Percentiles rank a stretch among this genome's conserved stretches.
Conservation (phyloP, 768 basidiomycete genomes). For the Lactarius quietus region DNA sequence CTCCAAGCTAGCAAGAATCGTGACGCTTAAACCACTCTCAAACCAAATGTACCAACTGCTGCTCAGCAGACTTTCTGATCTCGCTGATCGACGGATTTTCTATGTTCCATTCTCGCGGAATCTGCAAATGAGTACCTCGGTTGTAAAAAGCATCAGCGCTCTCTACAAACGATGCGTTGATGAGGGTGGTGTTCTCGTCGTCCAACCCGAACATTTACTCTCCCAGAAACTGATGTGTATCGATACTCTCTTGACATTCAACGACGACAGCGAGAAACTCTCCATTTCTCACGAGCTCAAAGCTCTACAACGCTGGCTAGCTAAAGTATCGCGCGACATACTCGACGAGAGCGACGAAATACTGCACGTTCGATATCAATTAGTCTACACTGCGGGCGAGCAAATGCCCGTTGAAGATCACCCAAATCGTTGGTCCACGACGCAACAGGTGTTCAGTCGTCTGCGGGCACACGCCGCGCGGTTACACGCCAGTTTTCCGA, state of each 20-base stretch:
- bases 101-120: constrained; percentile 49
- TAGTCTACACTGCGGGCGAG: constrained; percentile 44
- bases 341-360: constrained; percentile 33
- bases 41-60: constrained; percentile 49
- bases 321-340: constrained; percentile 12
- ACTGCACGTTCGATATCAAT: constrained; percentile 44
- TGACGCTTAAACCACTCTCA: constrained; percentile 46
- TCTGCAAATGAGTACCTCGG: constrained; percentile 27
- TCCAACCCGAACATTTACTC: constrained; percentile 52
- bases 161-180: constrained; percentile 40
- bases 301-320: neutral
- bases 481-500: neutral
- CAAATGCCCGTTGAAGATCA: constrained; percentile 38
- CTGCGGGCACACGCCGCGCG: constrained; percentile 25
- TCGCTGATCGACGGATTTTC: constrained; percentile 46
- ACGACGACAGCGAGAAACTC: neutral
- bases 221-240: constrained; percentile 48
- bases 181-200: constrained; percentile 41
- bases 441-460: constrained; percentile 40
- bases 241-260: constrained; percentile 32
- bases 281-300: neutral
- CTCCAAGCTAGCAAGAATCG: constrained; percentile 42
- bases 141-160: constrained; percentile 28
- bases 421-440: constrained; percentile 43
- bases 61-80: constrained; percentile 40